A percentile compares a stretch with the other conserved stretches of the same genome.
Evolutionary conservation across 106 monocot genomes (phyloP).

Genomic region (Chionographis japonica): DNA sequence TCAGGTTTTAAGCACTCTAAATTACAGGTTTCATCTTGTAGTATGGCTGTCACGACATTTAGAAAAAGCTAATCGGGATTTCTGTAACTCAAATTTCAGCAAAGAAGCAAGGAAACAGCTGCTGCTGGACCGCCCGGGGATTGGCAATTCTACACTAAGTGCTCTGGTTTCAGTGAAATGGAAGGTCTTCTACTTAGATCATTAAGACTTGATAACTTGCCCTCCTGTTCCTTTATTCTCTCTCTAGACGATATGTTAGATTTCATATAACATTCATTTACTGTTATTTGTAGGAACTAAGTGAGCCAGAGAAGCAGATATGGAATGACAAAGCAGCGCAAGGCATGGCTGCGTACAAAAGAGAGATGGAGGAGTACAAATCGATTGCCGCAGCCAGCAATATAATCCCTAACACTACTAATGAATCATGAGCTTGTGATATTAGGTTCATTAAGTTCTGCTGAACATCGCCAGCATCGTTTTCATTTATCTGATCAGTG

Average conservation of each 20-base stretch:
- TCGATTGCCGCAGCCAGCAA: constrained; percentile 10
- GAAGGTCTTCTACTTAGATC: constrained; percentile 34
- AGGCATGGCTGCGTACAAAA: constrained; percentile 60
- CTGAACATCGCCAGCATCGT: no score
- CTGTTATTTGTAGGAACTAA: constrained; percentile 42
- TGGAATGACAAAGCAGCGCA: constrained; percentile 67
- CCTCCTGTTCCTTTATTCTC: background rate
- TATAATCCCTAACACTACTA: no score
- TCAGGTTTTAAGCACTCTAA: constrained; percentile 32
- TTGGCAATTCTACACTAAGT: constrained; percentile 29
- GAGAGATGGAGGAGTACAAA: constrained; percentile 70
- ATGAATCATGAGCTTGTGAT: no score
- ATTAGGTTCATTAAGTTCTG: no score
- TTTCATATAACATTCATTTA: background rate
- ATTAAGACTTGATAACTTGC: no score
- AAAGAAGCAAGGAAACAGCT: constrained; percentile 58
- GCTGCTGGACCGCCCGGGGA: constrained; percentile 24
- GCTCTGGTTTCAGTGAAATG: constrained; percentile 80
- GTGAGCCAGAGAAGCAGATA: constrained; percentile 47
- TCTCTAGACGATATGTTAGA: background rate
- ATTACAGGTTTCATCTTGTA: background rate
- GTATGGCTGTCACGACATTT: background rate
- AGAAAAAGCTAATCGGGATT: background rate
- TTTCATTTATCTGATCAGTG: no score
- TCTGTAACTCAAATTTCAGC: constrained; percentile 22